phyloP scores from a whole-genome alignment of 2,329 filamentous ascomycete genomes.

The Immersiporthe knoxdaviesiana region DNA sequence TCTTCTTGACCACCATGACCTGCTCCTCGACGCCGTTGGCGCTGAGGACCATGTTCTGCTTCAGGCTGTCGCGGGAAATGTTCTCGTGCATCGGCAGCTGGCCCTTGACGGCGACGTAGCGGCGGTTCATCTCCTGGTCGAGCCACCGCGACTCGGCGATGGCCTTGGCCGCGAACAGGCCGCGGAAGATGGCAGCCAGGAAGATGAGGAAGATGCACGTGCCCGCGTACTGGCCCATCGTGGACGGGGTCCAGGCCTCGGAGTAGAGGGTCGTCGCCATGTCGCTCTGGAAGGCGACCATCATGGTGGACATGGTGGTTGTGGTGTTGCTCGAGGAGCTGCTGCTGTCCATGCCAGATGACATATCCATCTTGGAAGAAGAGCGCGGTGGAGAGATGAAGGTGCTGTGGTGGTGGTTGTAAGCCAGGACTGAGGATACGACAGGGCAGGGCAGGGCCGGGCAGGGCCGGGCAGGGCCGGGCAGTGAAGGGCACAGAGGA shows the following conservation, averaged over 20 bases:
- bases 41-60: conserved; percentile 68
- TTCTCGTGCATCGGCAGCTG: conserved; percentile 62
- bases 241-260: conserved; percentile 71
- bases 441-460: too few relatives aligned
- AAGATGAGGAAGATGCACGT: conserved; percentile 90
- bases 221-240: conserved; percentile 74
- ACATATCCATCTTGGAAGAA: conserved; percentile 30
- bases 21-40: conserved; percentile 81
- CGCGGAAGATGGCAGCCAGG: conserved; percentile 71
- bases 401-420: background rate
- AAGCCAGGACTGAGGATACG: background rate
- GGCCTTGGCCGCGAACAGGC: conserved; percentile 72
- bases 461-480: too few relatives aligned
- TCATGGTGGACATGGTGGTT: conserved; percentile 48
- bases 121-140: conserved; percentile 70
- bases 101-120: conserved; percentile 76
- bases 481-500: too few relatives aligned
- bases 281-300: conserved; percentile 63
- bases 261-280: conserved; percentile 60
- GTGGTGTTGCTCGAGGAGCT: conserved; percentile 28
- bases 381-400: background rate
- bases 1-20: conserved; percentile 71
- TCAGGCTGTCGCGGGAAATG: conserved; percentile 60
- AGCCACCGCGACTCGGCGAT: conserved; percentile 67
- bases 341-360: conserved; percentile 33